Base-by-base conservation (phyloP, 306 rosid species). In the Ormosia emarginata region DNA sequence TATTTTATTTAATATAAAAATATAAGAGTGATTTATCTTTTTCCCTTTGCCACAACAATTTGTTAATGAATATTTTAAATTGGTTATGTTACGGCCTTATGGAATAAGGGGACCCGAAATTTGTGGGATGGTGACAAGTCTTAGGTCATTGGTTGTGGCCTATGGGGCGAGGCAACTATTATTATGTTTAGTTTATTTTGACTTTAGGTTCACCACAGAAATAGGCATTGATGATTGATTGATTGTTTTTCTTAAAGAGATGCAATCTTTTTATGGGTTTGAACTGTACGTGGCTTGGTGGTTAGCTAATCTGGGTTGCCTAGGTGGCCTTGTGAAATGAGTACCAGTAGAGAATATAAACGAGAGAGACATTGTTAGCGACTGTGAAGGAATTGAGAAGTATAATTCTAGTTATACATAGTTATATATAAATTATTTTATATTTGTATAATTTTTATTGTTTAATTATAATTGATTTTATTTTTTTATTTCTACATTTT, bases 291-390 rank as follows among this genome's bases (percentile, higher is more conserved):
- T 24, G 0, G 0, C 24, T 44, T 2, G 3, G 71, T 65, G 71
- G 71, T 50, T n/a, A 36, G 3, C 13, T 15, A 24, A 30, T 70
- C 43, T 32, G 3, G 11, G 18, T 40, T 49, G 81, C 37, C 29
- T 79, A 70, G 70, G 63, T 84, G 90, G 72, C 59, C 39, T 14
- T 17, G 29, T 18, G 67, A 36, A 13, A 24, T 24, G 24, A 24
- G 24, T 24, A 24, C 24, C 24, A 1, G 24, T 0, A 0, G 32
- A 6, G 17, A 18, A 13, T 14, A 18, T 18, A 8, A 57, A 57
- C 24, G 79, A 24, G 24, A 24, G 24, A 24, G 24, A 24, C 24
- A 24, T 24, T 24, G 24, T 24, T 24, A 24, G 24, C 24, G 24
- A 24, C n/a, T n/a, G n/a, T 24, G 24, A 24, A 24, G 24, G 1